Evolutionary conservation across 148 eudicot species (phyloP).

Genomic region (Camellia japonica): DNA sequence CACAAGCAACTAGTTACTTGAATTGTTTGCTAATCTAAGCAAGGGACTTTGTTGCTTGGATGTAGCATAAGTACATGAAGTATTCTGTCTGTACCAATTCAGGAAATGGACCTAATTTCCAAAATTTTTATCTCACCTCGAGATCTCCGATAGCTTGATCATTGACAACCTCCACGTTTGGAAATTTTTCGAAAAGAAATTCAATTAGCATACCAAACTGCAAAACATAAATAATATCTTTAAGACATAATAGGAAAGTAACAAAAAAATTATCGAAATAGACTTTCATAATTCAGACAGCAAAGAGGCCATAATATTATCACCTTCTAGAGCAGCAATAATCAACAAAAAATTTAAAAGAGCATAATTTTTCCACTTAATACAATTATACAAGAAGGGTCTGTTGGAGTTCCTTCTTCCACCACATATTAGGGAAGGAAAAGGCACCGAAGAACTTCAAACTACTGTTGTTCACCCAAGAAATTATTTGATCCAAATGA

Average conservation of each 20-base stretch:
- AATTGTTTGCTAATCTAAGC: background rate
- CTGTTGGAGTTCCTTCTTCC: background rate
- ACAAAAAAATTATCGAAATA: background rate
- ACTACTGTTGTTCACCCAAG: background rate
- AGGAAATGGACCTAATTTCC: background rate
- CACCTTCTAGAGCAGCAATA: background rate
- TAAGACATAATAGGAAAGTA: constrained; percentile 1
- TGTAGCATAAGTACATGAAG: background rate
- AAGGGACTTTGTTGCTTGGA: no score
- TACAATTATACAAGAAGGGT: background rate
- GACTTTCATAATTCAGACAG: background rate
- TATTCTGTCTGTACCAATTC: background rate
- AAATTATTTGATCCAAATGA: background rate
- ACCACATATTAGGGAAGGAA: background rate
- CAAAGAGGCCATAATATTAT: background rate
- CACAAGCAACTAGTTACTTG: background rate
- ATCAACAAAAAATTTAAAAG: background rate
- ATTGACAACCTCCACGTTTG: constrained; percentile 60
- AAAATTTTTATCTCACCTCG: constrained; percentile 49
- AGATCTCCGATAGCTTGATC: constrained; percentile 83
- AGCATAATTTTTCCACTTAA: background rate
- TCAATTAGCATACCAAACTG: constrained; percentile 99
- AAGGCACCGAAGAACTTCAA: background rate
- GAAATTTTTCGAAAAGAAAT: constrained; percentile 71
- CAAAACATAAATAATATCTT: constrained; percentile 23